phyloP scores from a whole-genome alignment of 768 basidiomycete species.

The Naganishia randhawae region DNA sequence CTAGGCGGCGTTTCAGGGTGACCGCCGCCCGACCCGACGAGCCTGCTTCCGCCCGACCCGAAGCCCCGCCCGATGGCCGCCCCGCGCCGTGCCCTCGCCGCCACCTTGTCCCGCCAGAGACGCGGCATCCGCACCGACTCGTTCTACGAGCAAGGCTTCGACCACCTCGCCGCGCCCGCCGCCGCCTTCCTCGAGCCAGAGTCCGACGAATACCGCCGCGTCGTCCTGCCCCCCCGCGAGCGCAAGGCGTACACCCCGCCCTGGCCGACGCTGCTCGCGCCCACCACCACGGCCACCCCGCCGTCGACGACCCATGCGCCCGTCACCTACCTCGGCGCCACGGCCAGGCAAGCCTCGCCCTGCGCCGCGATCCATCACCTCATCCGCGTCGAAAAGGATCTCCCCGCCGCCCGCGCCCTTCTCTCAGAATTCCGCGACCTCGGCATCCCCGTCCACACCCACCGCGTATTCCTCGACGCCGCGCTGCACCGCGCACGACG shows the following conservation, averaged over 20 bases:
- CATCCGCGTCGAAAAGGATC: slow-evolving; percentile 13
- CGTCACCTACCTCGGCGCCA: slow-evolving; percentile 14
- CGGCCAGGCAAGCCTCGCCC: neutral
- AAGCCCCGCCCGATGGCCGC: too few species aligned
- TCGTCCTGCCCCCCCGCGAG: slow-evolving; percentile 16
- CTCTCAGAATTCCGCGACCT: slow-evolving; percentile 7
- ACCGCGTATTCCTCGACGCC: slow-evolving; percentile 12
- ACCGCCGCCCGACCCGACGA: too few species aligned
- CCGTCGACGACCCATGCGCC: neutral
- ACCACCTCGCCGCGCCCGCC: neutral
- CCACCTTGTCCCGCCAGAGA: too few species aligned
- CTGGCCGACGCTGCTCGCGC: slow-evolving; percentile 25
- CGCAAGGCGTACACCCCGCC: neutral
- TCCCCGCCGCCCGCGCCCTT: neutral
- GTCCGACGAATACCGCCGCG: slow-evolving; percentile 24
- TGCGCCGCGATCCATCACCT: slow-evolving; percentile 8
- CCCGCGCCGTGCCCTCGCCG: too few species aligned
- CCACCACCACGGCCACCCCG: neutral
- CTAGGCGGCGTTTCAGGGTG: too few species aligned
- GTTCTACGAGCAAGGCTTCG: slow-evolving; percentile 10
- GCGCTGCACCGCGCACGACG: slow-evolving; percentile 7
- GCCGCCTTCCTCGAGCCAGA: slow-evolving; percentile 23
- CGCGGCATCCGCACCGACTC: neutral
- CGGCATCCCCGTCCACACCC: slow-evolving; percentile 15
- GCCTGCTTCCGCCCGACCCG: too few species aligned